Evolutionary conservation across 345 rosid genomes (phyloP).

Genomic region (Reutealis trisperma): DNA sequence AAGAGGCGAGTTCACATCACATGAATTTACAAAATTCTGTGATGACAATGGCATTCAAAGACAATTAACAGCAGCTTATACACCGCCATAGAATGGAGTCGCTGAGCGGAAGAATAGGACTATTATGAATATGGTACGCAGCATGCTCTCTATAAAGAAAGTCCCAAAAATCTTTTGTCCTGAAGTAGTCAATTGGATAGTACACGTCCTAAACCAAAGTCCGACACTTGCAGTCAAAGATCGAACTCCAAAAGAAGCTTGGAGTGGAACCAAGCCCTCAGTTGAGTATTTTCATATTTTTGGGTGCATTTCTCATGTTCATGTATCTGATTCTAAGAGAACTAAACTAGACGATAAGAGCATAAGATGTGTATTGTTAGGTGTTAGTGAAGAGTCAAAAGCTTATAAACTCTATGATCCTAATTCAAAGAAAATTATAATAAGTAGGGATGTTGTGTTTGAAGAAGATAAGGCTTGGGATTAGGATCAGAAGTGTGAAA

Average conservation of each 20-base stretch:
- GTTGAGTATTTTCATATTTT: not conserved
- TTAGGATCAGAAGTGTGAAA: slow-evolving; percentile 4
- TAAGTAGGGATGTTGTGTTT: too few species aligned
- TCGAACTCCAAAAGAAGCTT: not conserved
- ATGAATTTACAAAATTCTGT: not conserved
- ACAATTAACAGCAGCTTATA: too few species aligned
- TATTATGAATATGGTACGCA: not conserved
- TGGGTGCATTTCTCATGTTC: slow-evolving; percentile 1
- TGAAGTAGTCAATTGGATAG: not conserved
- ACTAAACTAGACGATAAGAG: not conserved
- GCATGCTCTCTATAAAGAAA: not conserved
- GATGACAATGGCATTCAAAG: not conserved
- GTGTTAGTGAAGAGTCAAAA: not conserved
- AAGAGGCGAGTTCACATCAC: not conserved
- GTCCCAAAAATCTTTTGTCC: not conserved
- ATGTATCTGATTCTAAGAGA: not conserved
- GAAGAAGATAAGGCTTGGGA: slow-evolving; percentile 5
- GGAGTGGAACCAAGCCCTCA: not conserved
- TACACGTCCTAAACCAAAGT: not conserved
- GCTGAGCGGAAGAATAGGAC: not conserved
- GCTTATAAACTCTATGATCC: not conserved
- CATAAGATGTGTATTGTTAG: not conserved
- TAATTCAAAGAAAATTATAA: not conserved
- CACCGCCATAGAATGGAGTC: not conserved
- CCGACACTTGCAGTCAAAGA: not conserved